Base-by-base conservation (phyloP, 2,329 filamentous ascomycete species). In the Fusarium longipes region DNA sequence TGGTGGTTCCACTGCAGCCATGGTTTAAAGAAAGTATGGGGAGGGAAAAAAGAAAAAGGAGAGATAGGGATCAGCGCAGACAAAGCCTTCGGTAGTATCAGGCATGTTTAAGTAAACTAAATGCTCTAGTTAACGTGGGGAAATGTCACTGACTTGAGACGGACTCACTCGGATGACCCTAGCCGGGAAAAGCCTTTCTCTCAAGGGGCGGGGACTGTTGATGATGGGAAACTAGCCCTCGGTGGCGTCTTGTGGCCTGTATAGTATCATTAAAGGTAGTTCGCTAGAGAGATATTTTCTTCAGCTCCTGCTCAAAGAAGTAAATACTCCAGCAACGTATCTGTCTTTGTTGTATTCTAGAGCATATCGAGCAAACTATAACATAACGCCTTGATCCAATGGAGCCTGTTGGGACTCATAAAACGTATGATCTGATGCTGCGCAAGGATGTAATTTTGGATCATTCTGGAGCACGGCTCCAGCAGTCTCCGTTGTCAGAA, bases 1-100 rank as follows among this genome's bases (percentile, higher is more conserved):
- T 12, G 70, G 67, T 6, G 63, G 68, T 36, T 51, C 49, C 22
- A 59, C 63, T 22, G 56, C 32, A 30, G 54, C 35, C 68, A 71
- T 71, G 32, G 39, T 17, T 38, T 15, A 18, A 22, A n/a, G 12
- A n/a, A 18, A 27, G 25, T 24, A 38, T 24, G 38, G 35, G 18
- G 4, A 42, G 24, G 22, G 18, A 42, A 10, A 29, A 24, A 20
- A 32, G 29, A n/a, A 27, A 42, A n/a, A n/a, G 4, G 22, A 57
- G 12, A 11, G 43, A 24, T 18, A 30, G 32, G 29, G 44, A 48
- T 36, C 44, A 25, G 44, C 44, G 9, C 30, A 36, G 3, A 36
- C 8, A 18, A 7, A 17, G 18, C 5, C 14, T n/a, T 8, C 12
- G 20, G 30, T 15, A 48, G 44, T 35, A 30, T 14, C 44, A 35